These are phyloP conservation scores for Oryza meyeriana DNA, from an alignment of 176 grass and related monocot genomes.

Conservation along the genomic window DNA sequence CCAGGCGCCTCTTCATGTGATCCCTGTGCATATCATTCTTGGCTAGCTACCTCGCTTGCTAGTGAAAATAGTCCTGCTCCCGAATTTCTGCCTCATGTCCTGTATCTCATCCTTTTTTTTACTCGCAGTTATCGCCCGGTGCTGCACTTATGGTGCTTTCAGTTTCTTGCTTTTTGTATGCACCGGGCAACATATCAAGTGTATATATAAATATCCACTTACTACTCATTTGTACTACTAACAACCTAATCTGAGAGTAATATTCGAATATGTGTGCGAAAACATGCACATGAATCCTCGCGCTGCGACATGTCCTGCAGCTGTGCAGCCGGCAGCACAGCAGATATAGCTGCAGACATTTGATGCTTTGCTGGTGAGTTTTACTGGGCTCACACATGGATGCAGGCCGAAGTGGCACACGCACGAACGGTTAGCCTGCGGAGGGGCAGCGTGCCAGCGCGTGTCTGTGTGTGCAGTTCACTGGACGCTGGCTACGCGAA, in stretches of 20 bases:
- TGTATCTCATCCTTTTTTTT: neutral
- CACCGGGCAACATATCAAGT: neutral
- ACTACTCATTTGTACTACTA: no score
- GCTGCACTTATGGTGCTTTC: neutral
- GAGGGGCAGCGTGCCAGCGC: neutral
- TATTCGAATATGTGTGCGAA: neutral
- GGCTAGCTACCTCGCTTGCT: neutral
- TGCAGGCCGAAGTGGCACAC: neutral
- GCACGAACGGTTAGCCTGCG: neutral
- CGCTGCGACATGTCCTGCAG: neutral
- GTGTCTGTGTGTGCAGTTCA: no score
- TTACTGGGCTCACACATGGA: neutral
- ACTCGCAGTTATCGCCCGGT: neutral
- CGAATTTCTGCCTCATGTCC: neutral
- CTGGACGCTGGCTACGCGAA: no score
- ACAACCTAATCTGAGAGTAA: neutral
- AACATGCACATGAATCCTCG: neutral
- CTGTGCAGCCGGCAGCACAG: neutral
- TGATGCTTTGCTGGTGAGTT: neutral
- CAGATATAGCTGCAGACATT: neutral
- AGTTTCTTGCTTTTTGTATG: neutral
- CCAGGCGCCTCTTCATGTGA: slow-evolving; percentile 18
- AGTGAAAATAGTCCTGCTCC: neutral
- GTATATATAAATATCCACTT: neutral
- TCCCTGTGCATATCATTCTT: neutral